These are phyloP conservation scores for Crataegus laevigata DNA, from an alignment of 306 rosid genomes.

Conservation along the genomic window DNA sequence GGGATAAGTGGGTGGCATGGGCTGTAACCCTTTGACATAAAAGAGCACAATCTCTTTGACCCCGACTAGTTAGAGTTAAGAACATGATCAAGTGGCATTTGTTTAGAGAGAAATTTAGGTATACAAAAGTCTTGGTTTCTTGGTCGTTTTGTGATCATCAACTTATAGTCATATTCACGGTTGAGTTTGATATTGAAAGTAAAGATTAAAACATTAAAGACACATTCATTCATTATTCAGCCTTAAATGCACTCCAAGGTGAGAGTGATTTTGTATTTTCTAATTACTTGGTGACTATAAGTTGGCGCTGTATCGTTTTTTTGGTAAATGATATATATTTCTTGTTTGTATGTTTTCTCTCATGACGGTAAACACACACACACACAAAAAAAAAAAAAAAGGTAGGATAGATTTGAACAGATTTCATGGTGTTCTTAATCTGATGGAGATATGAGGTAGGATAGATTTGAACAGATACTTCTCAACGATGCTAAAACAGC, in stretches of 20 bases:
- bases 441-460: not conserved
- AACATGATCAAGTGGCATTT: not conserved
- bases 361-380: not conserved
- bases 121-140: no score
- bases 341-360: not conserved
- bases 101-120: not conserved
- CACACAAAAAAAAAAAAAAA: no score
- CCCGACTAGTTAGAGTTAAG: not conserved
- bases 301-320: not conserved
- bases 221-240: no score
- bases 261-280: not conserved
- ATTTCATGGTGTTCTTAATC: no score
- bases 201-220: not conserved
- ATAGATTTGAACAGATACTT: not conserved
- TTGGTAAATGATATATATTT: no score
- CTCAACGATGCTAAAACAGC: not conserved
- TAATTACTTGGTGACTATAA: no score
- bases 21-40: not conserved
- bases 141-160: no score
- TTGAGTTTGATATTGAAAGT: no score
- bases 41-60: not conserved
- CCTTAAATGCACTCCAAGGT: not conserved
- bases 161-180: not conserved
- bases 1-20: not conserved
- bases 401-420: no score